phyloP scores from a whole-genome alignment of 2,329 filamentous ascomycete species.

The Aspergillus niger region DNA sequence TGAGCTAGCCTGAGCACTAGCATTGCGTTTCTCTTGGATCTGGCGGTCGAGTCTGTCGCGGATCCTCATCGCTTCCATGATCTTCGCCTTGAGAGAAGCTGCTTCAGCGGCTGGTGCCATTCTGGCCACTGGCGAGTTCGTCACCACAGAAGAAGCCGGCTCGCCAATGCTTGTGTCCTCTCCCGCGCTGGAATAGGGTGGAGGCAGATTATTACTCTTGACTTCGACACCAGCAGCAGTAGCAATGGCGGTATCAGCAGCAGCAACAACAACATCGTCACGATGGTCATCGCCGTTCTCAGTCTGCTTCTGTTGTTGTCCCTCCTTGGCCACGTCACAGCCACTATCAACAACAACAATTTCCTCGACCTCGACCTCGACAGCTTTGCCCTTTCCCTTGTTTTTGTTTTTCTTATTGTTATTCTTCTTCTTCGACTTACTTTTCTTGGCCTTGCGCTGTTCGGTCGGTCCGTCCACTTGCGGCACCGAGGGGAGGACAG shows the following conservation, averaged over 20 bases:
- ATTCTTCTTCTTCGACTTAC: conserved; percentile 13
- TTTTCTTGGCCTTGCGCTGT: conserved; percentile 11
- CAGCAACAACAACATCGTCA: background rate
- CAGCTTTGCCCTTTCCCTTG: background rate
- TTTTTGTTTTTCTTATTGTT: background rate
- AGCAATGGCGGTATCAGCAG: background rate
- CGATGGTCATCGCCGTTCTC: background rate
- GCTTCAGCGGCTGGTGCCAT: background rate
- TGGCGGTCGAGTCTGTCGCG: no score
- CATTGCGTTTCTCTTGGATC: no score
- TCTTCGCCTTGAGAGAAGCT: background rate
- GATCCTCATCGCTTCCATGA: background rate
- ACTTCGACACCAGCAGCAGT: background rate
- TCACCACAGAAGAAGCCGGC: no score
- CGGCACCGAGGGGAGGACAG: background rate
- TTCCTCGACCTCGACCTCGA: background rate
- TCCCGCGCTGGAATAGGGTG: background rate
- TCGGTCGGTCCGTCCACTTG: conserved; percentile 16
- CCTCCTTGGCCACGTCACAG: background rate
- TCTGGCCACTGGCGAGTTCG: no score
- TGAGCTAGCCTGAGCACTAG: no score
- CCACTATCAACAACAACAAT: background rate
- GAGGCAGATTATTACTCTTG: background rate
- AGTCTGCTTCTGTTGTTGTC: background rate
- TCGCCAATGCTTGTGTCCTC: no score